Base-by-base conservation (phyloP, 768 basidiomycete species). In the Dioszegia aurantiaca region DNA sequence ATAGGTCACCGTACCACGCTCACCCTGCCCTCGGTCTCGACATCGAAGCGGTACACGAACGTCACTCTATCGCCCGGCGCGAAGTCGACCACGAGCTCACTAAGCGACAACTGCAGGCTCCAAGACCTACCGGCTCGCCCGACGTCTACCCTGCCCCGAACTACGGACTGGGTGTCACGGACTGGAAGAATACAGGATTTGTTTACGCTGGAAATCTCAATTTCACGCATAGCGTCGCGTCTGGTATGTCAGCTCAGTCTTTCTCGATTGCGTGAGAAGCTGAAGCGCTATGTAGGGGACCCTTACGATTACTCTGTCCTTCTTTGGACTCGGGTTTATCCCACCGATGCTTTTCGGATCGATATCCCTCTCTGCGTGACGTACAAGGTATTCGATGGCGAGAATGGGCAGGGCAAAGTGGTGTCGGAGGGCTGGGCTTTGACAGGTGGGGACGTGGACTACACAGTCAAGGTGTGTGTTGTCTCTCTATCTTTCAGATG, bases 281-380 rank as follows among this genome's bases (percentile, higher is more conserved):
- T 57, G 58, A 36, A 6, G 6, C 23, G 51, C 5, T 61, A n/a
- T n/a, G n/a, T 82, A 80, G 83, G 83, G 4, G 83, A 85, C 65
- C 83, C 84, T 1, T 79, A 81, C 45, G 81, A 82, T 58, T 79
- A 77, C 19, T 83, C 82, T 30, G 79, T 84, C 42, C 75, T 83
- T 24, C 78, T 84, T n/a, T 84, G 83, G 83, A 84, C 83, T 8
- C 81, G 82, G n/a, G 82, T 83, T 1, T 76, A 78, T 23, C 81
- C 82, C 9, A 51, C 63, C 14, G 74, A 75, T 12, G 56, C 73
- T 4, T 55, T 68, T 11, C 64, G 73, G 26, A 81, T 82, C 0
- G 82, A 83, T 65, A 79, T 83, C 12, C 83, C 83, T 11, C 78
- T 81, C 37, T 84, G 83, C 70, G 78, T 84, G 23, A 77, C 80